Conservation (phyloP, 129 eudicot genomes). For the Helianthus tuberosus region DNA sequence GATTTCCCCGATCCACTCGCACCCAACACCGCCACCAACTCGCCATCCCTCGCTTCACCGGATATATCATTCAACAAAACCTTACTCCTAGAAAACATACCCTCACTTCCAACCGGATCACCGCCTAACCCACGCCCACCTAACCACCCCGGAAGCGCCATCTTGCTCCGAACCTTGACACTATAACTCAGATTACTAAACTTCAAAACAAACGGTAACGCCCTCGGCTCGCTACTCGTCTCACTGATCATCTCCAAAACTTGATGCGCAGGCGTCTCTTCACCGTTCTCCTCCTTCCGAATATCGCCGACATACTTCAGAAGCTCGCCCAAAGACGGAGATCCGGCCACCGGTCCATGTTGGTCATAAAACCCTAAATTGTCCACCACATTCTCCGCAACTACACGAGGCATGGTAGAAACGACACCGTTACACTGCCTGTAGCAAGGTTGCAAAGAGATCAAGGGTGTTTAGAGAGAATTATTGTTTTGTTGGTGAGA, state of each 20-base stretch:
- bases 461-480: background rate
- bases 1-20: slow-evolving; percentile 35
- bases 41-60: slow-evolving; percentile 24
- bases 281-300: background rate
- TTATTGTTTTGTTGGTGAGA: background rate
- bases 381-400: slow-evolving; percentile 12
- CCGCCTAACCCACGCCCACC: background rate
- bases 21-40: slow-evolving; percentile 24
- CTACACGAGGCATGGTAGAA: slow-evolving; percentile 7
- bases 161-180: slow-evolving; percentile 13
- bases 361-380: slow-evolving; percentile 4
- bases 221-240: slow-evolving; percentile 12
- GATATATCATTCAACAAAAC: slow-evolving; percentile 26
- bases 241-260: slow-evolving; percentile 28
- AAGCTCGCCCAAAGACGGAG: slow-evolving; percentile 27
- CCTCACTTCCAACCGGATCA: slow-evolving; percentile 3
- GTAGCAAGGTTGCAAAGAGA: background rate
- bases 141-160: slow-evolving; percentile 3
- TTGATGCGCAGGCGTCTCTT: slow-evolving; percentile 2
- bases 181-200: slow-evolving; percentile 24
- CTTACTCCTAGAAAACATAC: slow-evolving; percentile 10
- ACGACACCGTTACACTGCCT: background rate
- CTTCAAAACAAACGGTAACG: slow-evolving; percentile 25
- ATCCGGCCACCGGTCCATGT: background rate
- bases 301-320: slow-evolving; percentile 22